A percentile compares a stretch with the other conserved stretches of the same genome.
These are phyloP conservation scores for Primulina eburnea DNA, from an alignment of 257 asterid genomes.

Conservation along the genomic window DNA sequence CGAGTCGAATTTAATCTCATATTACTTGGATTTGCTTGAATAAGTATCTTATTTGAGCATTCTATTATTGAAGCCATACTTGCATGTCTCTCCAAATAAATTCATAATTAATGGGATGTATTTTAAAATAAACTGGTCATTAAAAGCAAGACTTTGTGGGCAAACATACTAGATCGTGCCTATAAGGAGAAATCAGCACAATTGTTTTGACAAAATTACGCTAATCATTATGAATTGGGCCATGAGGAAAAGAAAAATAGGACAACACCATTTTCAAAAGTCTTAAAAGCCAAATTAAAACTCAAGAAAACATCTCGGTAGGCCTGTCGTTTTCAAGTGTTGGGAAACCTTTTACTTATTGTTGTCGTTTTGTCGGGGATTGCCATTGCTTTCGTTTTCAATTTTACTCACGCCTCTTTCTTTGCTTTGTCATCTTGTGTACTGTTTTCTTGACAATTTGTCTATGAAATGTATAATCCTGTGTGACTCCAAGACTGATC, in stretches of 20 bases:
- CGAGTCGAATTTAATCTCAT: not conserved
- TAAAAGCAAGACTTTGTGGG: not conserved
- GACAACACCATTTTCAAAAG: not conserved
- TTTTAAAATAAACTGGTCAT: not conserved
- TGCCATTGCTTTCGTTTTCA: conserved; percentile 52
- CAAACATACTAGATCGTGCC: not conserved
- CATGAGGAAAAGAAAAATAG: not conserved
- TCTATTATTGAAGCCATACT: too few relatives aligned
- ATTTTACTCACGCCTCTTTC: conserved; percentile 51
- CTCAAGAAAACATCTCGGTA: conserved; percentile 26
- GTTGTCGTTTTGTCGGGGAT: conserved; percentile 66
- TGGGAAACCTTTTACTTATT: conserved; percentile 48
- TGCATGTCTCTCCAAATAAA: too few relatives aligned
- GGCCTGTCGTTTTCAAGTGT: conserved; percentile 50
- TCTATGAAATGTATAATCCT: conserved; percentile 16
- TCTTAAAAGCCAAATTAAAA: not conserved
- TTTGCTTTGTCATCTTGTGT: conserved; percentile 44
- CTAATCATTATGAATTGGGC: not conserved
- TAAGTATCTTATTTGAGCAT: too few relatives aligned
- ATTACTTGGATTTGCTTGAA: not conserved
- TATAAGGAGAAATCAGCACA: not conserved
- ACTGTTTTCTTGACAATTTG: conserved; percentile 19
- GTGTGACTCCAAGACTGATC: conserved; percentile 28
- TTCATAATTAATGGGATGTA: too few relatives aligned
- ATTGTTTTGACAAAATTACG: not conserved